phyloP scores from a whole-genome alignment of 2,329 filamentous ascomycete species.

The Zasmidium citrigriseum region DNA sequence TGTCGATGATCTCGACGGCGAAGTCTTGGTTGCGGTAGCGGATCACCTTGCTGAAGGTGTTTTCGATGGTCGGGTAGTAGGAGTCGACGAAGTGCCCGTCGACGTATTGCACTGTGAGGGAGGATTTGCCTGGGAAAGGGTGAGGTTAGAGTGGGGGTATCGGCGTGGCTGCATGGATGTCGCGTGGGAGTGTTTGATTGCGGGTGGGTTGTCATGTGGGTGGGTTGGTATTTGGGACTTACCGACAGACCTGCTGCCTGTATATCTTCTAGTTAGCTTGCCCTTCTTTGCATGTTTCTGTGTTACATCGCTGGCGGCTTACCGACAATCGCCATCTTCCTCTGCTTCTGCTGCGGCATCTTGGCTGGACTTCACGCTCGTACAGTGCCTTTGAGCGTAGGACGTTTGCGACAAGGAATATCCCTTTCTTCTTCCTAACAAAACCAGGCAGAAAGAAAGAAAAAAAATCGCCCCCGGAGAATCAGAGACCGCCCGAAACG shows the following conservation, averaged over 20 bases:
- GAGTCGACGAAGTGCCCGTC: conserved; percentile 98
- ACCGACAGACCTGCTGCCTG: conserved; percentile 83
- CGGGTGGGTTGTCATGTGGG: not conserved
- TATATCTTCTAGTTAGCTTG: not conserved
- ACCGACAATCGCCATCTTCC: conserved; percentile 90
- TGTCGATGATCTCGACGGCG: conserved; percentile 96
- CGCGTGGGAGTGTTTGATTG: not conserved
- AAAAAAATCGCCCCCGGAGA: not conserved
- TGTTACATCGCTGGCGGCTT: not conserved
- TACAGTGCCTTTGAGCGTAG: no score
- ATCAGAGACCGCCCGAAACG: no score
- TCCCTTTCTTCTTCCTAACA: not conserved
- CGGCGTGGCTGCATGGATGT: not conserved
- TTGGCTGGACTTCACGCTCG: no score
- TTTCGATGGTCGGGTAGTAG: conserved; percentile 99
- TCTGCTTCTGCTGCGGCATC: conserved; percentile 79
- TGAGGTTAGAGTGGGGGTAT: not conserved
- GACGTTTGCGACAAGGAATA: not conserved
- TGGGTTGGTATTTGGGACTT: conserved; percentile 40
- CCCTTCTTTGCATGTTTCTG: not conserved
- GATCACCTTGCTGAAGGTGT: conserved; percentile 96
- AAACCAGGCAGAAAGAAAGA: no score
- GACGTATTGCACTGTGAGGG: conserved; percentile 93
- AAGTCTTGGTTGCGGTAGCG: conserved; percentile 91
- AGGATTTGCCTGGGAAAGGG: conserved; percentile 77